Evolutionary conservation across 2,329 filamentous ascomycete species (phyloP).

Genomic region (Atkinsonella hypoxylon): DNA sequence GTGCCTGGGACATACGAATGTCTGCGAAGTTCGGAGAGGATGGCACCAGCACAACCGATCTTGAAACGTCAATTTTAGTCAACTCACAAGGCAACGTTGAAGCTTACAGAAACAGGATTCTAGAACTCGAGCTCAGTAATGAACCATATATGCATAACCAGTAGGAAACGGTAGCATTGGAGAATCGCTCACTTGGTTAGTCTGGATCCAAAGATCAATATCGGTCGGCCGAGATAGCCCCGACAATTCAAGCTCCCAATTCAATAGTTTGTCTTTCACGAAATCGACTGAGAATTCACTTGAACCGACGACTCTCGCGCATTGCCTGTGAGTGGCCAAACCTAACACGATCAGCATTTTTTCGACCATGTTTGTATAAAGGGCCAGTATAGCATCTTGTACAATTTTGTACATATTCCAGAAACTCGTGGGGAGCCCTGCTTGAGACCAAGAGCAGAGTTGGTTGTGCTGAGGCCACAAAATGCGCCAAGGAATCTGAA

Average conservation of each 20-base stretch:
- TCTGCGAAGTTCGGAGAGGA: slow-evolving; percentile 68
- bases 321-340: neutral
- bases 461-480: slow-evolving; percentile 42
- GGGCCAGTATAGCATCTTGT: neutral
- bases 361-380: slow-evolving; percentile 11
- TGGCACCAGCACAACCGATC: slow-evolving; percentile 76
- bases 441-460: slow-evolving; percentile 42
- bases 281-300: slow-evolving; percentile 3
- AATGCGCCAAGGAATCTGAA: slow-evolving; percentile 54
- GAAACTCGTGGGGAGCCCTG: slow-evolving; percentile 30
- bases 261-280: slow-evolving; percentile 1
- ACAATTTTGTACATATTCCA: slow-evolving; percentile 9
- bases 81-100: neutral
- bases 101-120: slow-evolving; percentile 51
- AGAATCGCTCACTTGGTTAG: neutral
- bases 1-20: slow-evolving; percentile 29
- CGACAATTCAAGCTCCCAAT: neutral
- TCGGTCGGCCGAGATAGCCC: neutral
- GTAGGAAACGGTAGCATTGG: neutral
- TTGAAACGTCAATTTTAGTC: slow-evolving; percentile 17
- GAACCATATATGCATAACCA: neutral
- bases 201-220: neutral
- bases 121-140: slow-evolving; percentile 51
- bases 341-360: slow-evolving; percentile 6
- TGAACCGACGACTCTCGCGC: slow-evolving; percentile 1